Evolutionary conservation across 805 yeast species (phyloP), one percentile per base, ranked within the genome.

Genomic region (Candida ulmi): DNA sequence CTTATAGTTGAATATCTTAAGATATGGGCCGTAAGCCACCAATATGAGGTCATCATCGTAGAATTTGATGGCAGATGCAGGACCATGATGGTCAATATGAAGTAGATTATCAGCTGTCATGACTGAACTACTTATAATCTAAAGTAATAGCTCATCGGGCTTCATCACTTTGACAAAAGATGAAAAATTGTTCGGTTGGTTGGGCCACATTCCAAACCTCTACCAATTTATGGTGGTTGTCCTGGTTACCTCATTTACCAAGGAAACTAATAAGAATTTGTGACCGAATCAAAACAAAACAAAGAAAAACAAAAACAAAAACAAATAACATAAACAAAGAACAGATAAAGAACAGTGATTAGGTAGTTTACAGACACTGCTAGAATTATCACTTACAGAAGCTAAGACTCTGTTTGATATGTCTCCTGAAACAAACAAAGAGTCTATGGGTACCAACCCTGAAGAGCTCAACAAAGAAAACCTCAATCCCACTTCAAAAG

Each of bases 1-100:
- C 13, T 48, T 53, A 53, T 75, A 66, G 44, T 74, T 65, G 57
- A 75, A 82, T 1, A 78, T 61, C 47, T 75, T 72, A 39, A 88
- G 55, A 11, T 57, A 58, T 2, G 93, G 83, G 0, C 97, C 97
- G 46, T 78, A 75, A 0, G 91, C 96, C 2, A 77, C 80, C 6
- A 76, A 58, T 1, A 81, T 57, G 0, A 64, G 47, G 27, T 60
- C 61, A 3, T 66, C 55, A 5, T 42, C 43, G 9, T 57, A 49
- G 45, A 73, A 71, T 46, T 68, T 71, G 28, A 85, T 64, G 3
- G 84, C 74, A 2, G 93, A 76, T 0, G 85, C 77, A 0, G 96
- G 93, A 1, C 95, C 90, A 48, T 71, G 66, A 46, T 75, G 80
- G 21, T 40, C 45, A 4, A 47, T n/a, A 1, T 44, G 39, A 2